Evolutionary conservation across 2,329 filamentous ascomycete genomes (phyloP), one percentile per base, ranked within the genome.

Genomic region (Teratosphaeria viscida): DNA sequence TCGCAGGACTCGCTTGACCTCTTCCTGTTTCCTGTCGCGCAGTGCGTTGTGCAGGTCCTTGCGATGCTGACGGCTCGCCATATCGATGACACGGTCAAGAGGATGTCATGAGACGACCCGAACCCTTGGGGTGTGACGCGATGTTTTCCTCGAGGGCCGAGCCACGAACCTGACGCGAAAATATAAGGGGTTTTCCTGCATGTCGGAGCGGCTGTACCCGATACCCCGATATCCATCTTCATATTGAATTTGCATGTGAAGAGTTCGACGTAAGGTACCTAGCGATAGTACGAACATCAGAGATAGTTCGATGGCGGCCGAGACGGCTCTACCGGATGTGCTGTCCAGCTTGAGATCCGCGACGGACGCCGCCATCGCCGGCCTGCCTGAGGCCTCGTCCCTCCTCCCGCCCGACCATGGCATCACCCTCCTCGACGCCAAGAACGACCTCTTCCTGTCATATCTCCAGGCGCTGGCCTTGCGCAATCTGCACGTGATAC

Each of bases 361-460:
- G 0, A 79, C 87, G 54, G 84, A 91, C 60, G 85, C 86, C 5
- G 81, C 86, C 0, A 67, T 70, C 10, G 67, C 73, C 55, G 72
- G 70, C 11, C 63, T 80, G 19, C 84, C 87, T 0, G 82, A 83
- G 55, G 72, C 85, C 19, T 72, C 80, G n/a, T 73, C 79, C 14
- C 82, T 95, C 61, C 78, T 87, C 55, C 84, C 89, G n/a, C 87
- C 89, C 1, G 81, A 86, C 64, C 85, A 96, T 68, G 92, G 94
- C 70, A 94, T 99, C 60, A 96, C 94, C 0, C 84, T 99, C 0
- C 86, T 99, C 69, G 91, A 97, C 71, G 85, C 90, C 64, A 99
- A 99, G 78, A 97, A 95, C 75, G 94, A 99, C 72, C 82, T 99
- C n/a, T 85, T 99, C 19, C 85, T 99, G 47, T 92, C 92, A 3